phyloP scores from a whole-genome alignment of 192 early-diverging fungal species.

The Gonapodya prolifera region DNA sequence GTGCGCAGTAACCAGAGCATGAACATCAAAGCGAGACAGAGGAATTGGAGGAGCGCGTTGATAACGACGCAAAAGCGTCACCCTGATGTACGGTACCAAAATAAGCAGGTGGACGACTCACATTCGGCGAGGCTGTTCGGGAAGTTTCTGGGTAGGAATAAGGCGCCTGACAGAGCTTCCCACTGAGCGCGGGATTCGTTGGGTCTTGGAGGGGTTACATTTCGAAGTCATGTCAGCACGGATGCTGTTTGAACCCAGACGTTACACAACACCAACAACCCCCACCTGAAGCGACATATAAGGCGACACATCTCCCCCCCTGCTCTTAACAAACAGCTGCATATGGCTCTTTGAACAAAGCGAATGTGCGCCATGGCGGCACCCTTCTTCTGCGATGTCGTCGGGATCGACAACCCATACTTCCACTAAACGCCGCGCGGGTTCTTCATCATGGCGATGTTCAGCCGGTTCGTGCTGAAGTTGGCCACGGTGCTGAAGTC shows the following conservation, averaged over 20 bases:
- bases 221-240: too few relatives aligned
- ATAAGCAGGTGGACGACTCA: too few relatives aligned
- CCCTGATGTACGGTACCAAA: not conserved
- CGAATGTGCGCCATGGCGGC: not conserved
- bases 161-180: not conserved
- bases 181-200: not conserved
- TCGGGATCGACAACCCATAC: not conserved
- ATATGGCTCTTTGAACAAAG: not conserved
- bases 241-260: too few relatives aligned
- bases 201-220: not conserved
- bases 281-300: not conserved
- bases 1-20: not conserved
- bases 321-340: not conserved
- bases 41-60: not conserved
- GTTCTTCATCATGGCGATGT: not conserved
- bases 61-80: not conserved
- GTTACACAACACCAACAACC: too few relatives aligned
- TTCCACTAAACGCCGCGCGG: not conserved
- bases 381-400: not conserved
- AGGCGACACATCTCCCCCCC: not conserved
- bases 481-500: not conserved
- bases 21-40: not conserved
- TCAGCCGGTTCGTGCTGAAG: not conserved
- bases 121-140: not conserved
- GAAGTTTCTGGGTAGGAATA: not conserved